Evolutionary conservation across 1,284 basidiomycete species (phyloP).

Genomic region (Vanrija pseudolonga): DNA sequence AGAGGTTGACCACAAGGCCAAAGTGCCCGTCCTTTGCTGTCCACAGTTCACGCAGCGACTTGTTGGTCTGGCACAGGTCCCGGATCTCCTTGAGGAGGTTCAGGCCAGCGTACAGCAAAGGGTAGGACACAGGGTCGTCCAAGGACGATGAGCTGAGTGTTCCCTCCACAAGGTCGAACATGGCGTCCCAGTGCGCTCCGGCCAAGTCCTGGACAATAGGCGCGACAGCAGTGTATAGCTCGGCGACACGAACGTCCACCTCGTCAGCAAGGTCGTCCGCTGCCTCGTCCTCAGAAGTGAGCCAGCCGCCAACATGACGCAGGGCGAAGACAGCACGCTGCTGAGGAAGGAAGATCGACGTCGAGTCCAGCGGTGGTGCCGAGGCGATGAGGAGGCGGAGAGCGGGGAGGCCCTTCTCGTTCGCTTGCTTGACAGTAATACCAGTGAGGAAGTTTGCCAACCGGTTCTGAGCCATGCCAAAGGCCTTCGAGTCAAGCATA

Average conservation of each 20-base stretch:
- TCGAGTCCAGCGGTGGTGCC: conserved; percentile 74
- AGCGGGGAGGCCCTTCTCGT: conserved; percentile 63
- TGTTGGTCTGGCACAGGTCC: conserved; percentile 69
- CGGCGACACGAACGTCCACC: conserved; percentile 70
- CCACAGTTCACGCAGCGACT: conserved; percentile 59
- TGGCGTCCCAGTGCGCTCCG: conserved; percentile 87
- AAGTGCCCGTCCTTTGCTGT: conserved; percentile 54
- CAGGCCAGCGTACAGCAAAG: conserved; percentile 66
- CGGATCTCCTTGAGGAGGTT: conserved; percentile 65
- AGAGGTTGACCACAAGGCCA: conserved; percentile 25
- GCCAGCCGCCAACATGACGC: conserved; percentile 80
- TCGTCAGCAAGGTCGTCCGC: conserved; percentile 61
- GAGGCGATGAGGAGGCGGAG: conserved; percentile 69
- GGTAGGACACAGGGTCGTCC: conserved; percentile 59
- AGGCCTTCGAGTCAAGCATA: conserved; percentile 64
- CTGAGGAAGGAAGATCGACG: conserved; percentile 80
- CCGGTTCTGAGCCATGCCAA: conserved; percentile 84
- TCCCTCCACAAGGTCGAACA: conserved; percentile 84
- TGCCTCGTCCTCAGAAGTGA: conserved; percentile 68
- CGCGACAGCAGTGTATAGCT: conserved; percentile 70
- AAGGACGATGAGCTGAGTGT: conserved; percentile 76
- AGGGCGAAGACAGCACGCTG: conserved; percentile 84
- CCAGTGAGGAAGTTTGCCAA: conserved; percentile 74
- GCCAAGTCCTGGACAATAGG: conserved; percentile 84
- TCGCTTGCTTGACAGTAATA: conserved; percentile 61